These are phyloP conservation scores for Hibiscus mutabilis DNA, from an alignment of 345 rosid genomes.

Conservation along the genomic window DNA sequence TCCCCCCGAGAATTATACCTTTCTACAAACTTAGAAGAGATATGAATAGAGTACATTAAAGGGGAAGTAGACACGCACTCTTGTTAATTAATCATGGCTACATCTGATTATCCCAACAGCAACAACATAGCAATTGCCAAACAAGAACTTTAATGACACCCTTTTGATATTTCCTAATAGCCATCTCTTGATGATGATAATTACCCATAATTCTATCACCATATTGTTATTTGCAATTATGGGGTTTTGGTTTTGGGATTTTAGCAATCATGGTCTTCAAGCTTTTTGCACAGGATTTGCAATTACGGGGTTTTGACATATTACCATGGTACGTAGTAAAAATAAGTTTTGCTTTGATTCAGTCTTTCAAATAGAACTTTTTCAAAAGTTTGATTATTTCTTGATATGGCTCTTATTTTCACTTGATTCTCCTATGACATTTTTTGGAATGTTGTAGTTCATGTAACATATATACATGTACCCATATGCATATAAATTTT, in stretches of 20 bases:
- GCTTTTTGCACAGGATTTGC: not conserved
- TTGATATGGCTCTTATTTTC: not conserved
- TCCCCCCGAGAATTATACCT: not conserved
- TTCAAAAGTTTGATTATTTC: not conserved
- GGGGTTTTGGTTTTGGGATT: not conserved
- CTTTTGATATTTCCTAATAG: not conserved
- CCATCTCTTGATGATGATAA: not conserved
- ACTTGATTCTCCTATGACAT: not conserved
- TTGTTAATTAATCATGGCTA: not conserved
- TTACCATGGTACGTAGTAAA: no score
- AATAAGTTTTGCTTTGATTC: not conserved
- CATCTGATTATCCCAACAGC: not conserved
- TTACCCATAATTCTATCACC: not conserved
- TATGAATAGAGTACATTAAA: not conserved
- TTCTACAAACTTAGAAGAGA: not conserved
- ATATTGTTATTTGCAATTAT: not conserved
- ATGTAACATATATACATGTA: not conserved
- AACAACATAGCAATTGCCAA: not conserved
- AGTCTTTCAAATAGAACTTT: not conserved
- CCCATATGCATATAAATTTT: not conserved
- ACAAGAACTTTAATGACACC: not conserved
- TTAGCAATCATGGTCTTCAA: not conserved
- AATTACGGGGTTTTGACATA: not conserved
- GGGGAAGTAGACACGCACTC: not conserved
- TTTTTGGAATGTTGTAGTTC: not conserved